Base-by-base conservation (phyloP, 169 alveolate species). In the Miamiensis avidus region DNA sequence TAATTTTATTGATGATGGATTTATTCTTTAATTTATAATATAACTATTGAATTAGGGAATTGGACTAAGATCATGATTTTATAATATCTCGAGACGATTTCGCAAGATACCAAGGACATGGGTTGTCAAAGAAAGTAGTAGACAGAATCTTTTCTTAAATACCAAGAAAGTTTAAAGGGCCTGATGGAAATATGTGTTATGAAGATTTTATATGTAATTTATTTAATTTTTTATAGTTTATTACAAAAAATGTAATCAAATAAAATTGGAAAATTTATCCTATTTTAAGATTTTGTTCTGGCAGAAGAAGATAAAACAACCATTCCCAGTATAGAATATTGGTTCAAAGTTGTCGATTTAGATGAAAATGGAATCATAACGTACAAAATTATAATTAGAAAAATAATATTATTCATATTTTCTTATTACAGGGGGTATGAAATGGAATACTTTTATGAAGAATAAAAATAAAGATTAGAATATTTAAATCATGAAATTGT, bases 241-340 rank as follows among this genome's bases (percentile, higher is more conserved):
- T 33, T 20, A 65, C 16, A 82, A 25, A n/a, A 49, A 73, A 73
- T 73, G 6, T 4, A 77, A 25, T 33, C 1, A 33, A 31, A 16
- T 25, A 29, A 31, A 31, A 26, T 29, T 74, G 25, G 32, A 29
- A 74, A 16, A 16, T 31, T 0, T 28, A 20, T 29, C 75, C 74
- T 30, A 0, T 64, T 30, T 11, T 30, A 77, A 88, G 92, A 93
- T 94, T 95, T 95, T 78, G 91, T 96, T 89, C 84, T 94, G 15
- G 82, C 94, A 49, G 98, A 97, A 84, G 98, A 97, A 87, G 99
- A 97, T 89, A 97, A 95, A 85, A 94, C 98, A 26, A 83, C 96
- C 32, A 83, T 77, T 28, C 77, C 96, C 49, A 82, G 95, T 76
- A 76, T 97, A 29, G 96, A 93, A 78, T 97, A 94, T 84, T 97